Conservation (phyloP, 139 green algal species). For the Trebouxia sp. region DNA sequence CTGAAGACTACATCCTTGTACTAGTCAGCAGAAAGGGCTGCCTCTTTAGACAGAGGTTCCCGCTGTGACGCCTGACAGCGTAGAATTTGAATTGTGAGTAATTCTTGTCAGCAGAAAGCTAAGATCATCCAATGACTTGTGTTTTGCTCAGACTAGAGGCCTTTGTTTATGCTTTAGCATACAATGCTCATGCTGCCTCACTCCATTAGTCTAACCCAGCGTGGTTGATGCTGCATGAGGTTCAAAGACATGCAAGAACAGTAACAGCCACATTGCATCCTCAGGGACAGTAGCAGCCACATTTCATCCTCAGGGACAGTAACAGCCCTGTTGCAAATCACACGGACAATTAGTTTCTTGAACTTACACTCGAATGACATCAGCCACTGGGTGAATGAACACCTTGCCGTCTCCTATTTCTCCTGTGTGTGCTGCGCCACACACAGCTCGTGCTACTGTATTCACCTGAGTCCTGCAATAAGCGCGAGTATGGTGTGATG, state of each 20-base stretch:
- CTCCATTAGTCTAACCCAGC: too few species aligned
- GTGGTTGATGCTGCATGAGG: too few species aligned
- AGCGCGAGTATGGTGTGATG: not conserved
- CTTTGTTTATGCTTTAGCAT: not conserved
- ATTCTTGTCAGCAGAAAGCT: too few species aligned
- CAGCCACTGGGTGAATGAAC: conserved; percentile 82
- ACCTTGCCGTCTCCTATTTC: conserved; percentile 93
- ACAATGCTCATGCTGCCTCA: not conserved
- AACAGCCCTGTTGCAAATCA: too few species aligned
- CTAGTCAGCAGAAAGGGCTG: not conserved
- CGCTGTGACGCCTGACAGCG: too few species aligned
- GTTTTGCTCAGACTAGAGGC: too few species aligned
- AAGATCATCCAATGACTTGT: too few species aligned
- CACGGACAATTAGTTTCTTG: too few species aligned
- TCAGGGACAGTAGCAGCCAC: not conserved
- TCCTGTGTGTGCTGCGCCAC: conserved; percentile 70
- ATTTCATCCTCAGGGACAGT: not conserved
- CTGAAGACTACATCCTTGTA: not conserved
- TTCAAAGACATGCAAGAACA: not conserved
- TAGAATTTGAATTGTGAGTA: not conserved
- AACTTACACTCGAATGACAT: conserved; percentile 78
- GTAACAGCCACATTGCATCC: not conserved
- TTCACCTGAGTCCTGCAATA: conserved; percentile 73
- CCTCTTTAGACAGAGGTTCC: too few species aligned
- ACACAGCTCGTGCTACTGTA: conserved; percentile 64